These are phyloP conservation scores for Mycena pura DNA, from an alignment of 768 basidiomycete genomes.

Conservation along the genomic window DNA sequence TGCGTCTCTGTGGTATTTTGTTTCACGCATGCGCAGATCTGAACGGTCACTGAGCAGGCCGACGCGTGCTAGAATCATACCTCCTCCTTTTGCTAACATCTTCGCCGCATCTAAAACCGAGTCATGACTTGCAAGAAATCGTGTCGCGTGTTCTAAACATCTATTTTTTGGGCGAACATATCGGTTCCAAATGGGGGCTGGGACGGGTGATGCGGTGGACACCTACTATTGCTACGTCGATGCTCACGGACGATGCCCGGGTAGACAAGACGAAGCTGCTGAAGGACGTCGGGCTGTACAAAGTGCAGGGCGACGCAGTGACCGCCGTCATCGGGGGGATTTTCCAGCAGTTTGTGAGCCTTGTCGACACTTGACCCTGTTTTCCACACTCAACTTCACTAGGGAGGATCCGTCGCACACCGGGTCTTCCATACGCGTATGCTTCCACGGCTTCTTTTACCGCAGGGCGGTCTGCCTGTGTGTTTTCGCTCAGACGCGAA, in stretches of 20 bases:
- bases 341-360: conserved; percentile 80
- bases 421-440: conserved; percentile 58
- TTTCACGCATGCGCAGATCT: neutral
- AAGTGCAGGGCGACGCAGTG: conserved; percentile 79
- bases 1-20: conserved; percentile 38
- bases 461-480: conserved; percentile 48
- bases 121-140: conserved; percentile 66
- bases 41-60: conserved; percentile 53
- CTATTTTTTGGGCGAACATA: conserved; percentile 72
- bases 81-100: conserved; percentile 75
- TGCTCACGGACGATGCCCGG: conserved; percentile 34
- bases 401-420: conserved; percentile 58
- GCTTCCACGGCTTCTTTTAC: conserved; percentile 48
- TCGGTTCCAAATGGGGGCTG: conserved; percentile 79
- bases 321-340: conserved; percentile 80
- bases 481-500: conserved; percentile 56
- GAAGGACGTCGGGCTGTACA: conserved; percentile 70
- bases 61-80: conserved; percentile 79
- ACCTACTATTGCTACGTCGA: conserved; percentile 55
- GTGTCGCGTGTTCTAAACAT: conserved; percentile 67
- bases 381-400: conserved; percentile 14
- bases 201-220: conserved; percentile 80
- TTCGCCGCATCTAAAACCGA: conserved; percentile 49
- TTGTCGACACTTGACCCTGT: too few relatives aligned
- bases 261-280: conserved; percentile 45